Evolutionary conservation across 2,329 filamentous ascomycete species (phyloP).

Genomic region (Aspergillus japonicus): DNA sequence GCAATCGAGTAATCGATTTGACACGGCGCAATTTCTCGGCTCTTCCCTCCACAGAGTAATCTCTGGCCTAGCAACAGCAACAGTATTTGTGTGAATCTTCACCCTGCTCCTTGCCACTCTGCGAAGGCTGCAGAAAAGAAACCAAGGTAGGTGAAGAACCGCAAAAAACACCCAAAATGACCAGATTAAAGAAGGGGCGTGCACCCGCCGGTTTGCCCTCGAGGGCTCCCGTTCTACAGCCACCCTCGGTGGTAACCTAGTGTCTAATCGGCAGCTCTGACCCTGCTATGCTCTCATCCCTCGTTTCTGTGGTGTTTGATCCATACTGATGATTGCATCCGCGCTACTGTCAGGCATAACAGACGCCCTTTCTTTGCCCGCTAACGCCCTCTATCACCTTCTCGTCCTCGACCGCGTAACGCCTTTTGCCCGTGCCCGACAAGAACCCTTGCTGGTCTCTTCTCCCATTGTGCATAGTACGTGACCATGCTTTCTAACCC

Average conservation of each 20-base stretch:
- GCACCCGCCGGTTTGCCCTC: not conserved
- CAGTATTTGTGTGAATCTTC: not conserved
- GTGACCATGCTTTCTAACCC: not conserved
- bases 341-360: slow-evolving; percentile 22
- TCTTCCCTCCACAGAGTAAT: not conserved
- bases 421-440: not conserved
- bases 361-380: slow-evolving; percentile 16
- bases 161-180: not conserved
- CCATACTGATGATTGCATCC: slow-evolving; percentile 22
- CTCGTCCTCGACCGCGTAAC: slow-evolving; percentile 1
- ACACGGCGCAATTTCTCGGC: not conserved
- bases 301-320: slow-evolving; percentile 17
- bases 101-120: not conserved
- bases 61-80: not conserved
- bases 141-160: not conserved
- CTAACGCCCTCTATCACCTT: slow-evolving; percentile 12
- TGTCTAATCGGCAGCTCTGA: slow-evolving; percentile 8
- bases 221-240: slow-evolving; percentile 6
- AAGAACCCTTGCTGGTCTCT: not conserved
- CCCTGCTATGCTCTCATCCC: slow-evolving; percentile 10
- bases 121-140: not conserved
- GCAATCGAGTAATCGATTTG: not conserved
- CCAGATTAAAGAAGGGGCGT: not conserved
- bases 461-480: not conserved
- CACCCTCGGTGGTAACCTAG: not conserved